phyloP scores from a whole-genome alignment of 2,329 filamentous ascomycete genomes.

The Exophiala phaeomuriformis region DNA sequence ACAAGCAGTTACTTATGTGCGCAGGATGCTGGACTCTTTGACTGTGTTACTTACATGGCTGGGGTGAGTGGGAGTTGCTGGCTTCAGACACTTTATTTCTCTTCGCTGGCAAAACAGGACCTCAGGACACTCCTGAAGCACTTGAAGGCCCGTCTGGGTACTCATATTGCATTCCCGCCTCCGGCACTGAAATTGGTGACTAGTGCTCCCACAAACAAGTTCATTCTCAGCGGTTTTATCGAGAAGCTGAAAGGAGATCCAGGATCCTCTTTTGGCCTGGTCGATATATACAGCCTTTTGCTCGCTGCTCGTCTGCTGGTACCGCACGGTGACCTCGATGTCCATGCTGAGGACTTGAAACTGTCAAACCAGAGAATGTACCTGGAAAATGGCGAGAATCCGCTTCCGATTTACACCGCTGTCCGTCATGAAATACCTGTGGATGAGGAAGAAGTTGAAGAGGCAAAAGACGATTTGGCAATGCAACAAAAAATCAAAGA shows the following conservation, averaged over 20 bases:
- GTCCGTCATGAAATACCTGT: constrained; percentile 91
- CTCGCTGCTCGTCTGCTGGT: constrained; percentile 79
- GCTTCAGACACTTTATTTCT: constrained; percentile 83
- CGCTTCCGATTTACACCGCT: constrained; percentile 89
- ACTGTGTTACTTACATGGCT: constrained; percentile 89
- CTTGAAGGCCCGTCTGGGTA: constrained; percentile 71
- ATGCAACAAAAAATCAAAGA: constrained; percentile 37
- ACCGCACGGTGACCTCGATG: constrained; percentile 71
- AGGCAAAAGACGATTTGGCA: constrained; percentile 29
- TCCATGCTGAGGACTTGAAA: constrained; percentile 76
- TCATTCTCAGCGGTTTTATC: constrained; percentile 75
- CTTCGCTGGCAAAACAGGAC: constrained; percentile 62
- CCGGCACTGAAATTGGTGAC: constrained; percentile 71
- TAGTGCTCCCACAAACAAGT: constrained; percentile 89
- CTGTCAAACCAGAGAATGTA: constrained; percentile 77
- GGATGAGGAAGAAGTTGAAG: constrained; percentile 39
- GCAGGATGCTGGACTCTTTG: constrained; percentile 79
- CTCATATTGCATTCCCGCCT: constrained; percentile 90
- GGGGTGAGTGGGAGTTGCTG: constrained; percentile 95
- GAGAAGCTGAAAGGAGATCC: constrained; percentile 84
- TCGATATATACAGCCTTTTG: constrained; percentile 85
- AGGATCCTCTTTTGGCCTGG: constrained; percentile 74
- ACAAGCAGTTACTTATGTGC: constrained; percentile 79
- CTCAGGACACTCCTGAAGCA: constrained; percentile 70
- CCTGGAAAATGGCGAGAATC: constrained; percentile 69